Percentiles rank a stretch among this genome's conserved stretches.
Conservation (phyloP, 352 stramenopile genomes). For the Pythium phragmitis region DNA sequence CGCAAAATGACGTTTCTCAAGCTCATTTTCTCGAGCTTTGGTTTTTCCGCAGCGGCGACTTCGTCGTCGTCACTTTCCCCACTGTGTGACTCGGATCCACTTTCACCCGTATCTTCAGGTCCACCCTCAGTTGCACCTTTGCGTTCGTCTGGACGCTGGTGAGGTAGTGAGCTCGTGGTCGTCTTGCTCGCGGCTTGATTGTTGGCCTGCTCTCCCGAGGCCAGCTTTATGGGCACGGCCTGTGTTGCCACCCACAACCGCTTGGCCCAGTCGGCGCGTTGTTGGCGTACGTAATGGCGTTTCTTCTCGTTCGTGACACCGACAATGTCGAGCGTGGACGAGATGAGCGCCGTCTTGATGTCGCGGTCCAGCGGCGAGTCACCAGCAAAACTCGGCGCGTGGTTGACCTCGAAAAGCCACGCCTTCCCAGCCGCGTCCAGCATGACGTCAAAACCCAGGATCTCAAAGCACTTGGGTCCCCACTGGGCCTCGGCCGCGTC, state of each 20-base stretch:
- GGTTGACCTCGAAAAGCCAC: constrained; percentile 52
- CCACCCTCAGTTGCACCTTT: neutral
- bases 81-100: neutral
- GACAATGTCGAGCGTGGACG: constrained; percentile 33
- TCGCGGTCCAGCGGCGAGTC: constrained; percentile 40
- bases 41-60: neutral
- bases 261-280: constrained; percentile 33
- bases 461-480: constrained; percentile 46
- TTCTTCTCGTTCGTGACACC: constrained; percentile 45
- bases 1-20: constrained; percentile 21
- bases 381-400: constrained; percentile 45
- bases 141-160: constrained; percentile 6
- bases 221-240: neutral
- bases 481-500: constrained; percentile 24
- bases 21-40: constrained; percentile 6
- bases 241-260: constrained; percentile 31
- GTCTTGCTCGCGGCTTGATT: neutral
- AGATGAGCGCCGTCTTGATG: constrained; percentile 40
- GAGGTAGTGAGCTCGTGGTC: neutral
- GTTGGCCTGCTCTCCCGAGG: neutral
- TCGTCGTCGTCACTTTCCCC: constrained; percentile 3
- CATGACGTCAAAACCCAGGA: constrained; percentile 50
- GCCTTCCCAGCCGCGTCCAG: constrained; percentile 37
- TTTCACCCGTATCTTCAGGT: neutral
- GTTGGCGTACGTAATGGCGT: constrained; percentile 28